Evolutionary conservation across 805 yeast species (phyloP), one percentile per base, ranked within the genome.

Genomic region (Wickerhamomyces canadensis): DNA sequence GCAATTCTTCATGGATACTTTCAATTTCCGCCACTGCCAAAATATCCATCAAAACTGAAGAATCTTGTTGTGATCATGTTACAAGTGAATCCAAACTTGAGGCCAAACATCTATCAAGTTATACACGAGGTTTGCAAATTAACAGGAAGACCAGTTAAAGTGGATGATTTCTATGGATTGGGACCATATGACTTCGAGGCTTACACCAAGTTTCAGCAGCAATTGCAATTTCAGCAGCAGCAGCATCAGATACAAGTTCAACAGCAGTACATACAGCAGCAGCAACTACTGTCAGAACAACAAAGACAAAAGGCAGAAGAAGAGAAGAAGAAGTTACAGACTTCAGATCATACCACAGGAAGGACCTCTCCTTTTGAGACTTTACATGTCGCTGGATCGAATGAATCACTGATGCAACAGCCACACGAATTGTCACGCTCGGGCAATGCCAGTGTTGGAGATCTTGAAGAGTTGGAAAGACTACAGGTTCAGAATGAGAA

Each of bases 21-120:
- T 61, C 80, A 74, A 41, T 85, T 89, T 49, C 94, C 91, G 2
- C 64, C 72, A 2, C 55, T 60, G 6, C 96, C 96, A 3, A 65
- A 59, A 13, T 88, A 74, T 52, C 78, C 95, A 0, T 76, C 80
- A 12, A 78, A 80, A 36, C 61, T 93, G 45, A 83, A 80, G 52
- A 80, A 80, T 52, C 66, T 93, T 54, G 82, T 88, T 37, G 72
- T 81, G 28, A 78, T 84, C 21, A 74, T 87, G 80, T 67, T 91
- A 27, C 86, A 84, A 44, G 95, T 85, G 40, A 84, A 82, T 48
- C 96, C 97, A 4, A 55, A 75, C 12, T 67, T 73, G 47, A 72
- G 98, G 52, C 98, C 98, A 3, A 89, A 87, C 56, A 78, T 87
- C 14, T 86, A 79, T 47, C 97, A 89, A 60, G 82, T 91, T 1